Percentiles rank a stretch among this genome's conserved stretches.
phyloP scores from a whole-genome alignment of 805 yeast genomes.

The Saccharomyces cerevisiae region DNA sequence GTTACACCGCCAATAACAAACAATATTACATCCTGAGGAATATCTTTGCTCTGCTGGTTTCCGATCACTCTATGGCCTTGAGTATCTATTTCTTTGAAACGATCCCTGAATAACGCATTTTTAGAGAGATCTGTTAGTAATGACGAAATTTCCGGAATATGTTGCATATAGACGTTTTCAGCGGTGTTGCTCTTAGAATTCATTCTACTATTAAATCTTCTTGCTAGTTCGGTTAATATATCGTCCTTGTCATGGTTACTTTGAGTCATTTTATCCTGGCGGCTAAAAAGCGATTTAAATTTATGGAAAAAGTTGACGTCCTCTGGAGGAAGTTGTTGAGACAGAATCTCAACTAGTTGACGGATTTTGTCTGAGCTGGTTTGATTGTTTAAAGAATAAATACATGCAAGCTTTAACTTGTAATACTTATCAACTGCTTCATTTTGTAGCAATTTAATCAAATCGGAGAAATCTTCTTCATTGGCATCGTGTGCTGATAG shows the following conservation, averaged over 20 bases:
- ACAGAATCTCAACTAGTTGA: conserved; percentile 36
- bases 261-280: neutral
- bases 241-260: conserved; percentile 18
- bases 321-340: conserved; percentile 32
- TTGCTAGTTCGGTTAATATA: conserved; percentile 28
- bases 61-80: neutral
- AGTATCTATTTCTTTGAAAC: conserved; percentile 36
- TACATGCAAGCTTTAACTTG: conserved; percentile 63
- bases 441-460: conserved; percentile 44
- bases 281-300: conserved; percentile 31
- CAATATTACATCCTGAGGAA: conserved; percentile 57
- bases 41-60: neutral
- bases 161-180: conserved; percentile 85
- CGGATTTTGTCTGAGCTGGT: conserved; percentile 43
- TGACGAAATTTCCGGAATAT: conserved; percentile 55
- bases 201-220: conserved; percentile 29
- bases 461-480: conserved; percentile 44
- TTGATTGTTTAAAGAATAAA: conserved; percentile 62
- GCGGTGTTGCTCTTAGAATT: conserved; percentile 29
- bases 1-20: conserved; percentile 85
- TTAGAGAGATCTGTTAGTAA: conserved; percentile 31
- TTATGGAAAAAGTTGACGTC: conserved; percentile 39
- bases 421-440: conserved; percentile 39
- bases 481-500: conserved; percentile 61
- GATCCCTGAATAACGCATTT: conserved; percentile 28